These are phyloP conservation scores for Boechera retrofracta DNA, from an alignment of 345 rosid genomes.

Conservation along the genomic window DNA sequence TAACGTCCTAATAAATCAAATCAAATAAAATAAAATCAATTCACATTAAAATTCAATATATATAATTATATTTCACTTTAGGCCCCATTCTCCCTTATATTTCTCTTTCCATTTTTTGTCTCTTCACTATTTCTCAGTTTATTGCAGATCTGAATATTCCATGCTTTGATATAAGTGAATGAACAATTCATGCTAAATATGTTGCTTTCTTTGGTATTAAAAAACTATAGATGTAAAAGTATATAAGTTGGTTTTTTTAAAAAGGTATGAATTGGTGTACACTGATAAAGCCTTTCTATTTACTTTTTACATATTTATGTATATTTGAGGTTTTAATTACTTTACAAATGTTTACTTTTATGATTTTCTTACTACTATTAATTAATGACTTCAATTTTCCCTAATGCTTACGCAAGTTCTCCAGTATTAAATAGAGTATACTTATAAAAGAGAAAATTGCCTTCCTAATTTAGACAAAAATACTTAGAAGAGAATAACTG, in stretches of 20 bases:
- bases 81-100: not conserved
- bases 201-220: not conserved
- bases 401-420: too few species aligned
- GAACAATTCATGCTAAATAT: not conserved
- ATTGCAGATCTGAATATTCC: too few species aligned
- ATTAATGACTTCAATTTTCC: too few species aligned
- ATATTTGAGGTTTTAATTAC: not conserved
- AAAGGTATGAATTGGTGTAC: too few species aligned
- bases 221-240: too few species aligned
- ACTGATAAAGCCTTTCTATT: too few species aligned
- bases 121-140: too few species aligned
- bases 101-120: not conserved
- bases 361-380: too few species aligned
- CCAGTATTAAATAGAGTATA: too few species aligned
- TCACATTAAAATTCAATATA: not conserved
- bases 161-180: not conserved
- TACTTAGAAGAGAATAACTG: not conserved
- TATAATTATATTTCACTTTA: not conserved
- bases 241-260: too few species aligned
- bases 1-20: conserved; percentile 69
- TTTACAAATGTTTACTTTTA: not conserved
- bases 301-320: too few species aligned
- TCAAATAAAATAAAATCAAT: not conserved
- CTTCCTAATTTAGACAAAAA: not conserved
- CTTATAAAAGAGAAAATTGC: not conserved